Evolutionary conservation across 768 basidiomycete species (phyloP), one percentile per base, ranked within the genome.

Genomic region (Cytidiella melzeri): DNA sequence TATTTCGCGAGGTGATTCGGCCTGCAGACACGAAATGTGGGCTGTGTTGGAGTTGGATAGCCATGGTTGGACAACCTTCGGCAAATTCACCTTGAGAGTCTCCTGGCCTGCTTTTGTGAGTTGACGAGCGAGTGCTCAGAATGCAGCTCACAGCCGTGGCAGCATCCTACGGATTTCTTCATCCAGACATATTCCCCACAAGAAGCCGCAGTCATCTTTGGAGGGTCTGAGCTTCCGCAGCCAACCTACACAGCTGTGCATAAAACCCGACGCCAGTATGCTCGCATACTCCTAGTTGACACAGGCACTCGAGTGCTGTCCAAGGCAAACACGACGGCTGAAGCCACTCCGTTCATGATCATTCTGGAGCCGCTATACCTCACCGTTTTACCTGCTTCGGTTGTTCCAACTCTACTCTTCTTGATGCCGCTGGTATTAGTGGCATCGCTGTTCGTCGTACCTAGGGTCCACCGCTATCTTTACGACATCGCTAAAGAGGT

Each of bases 361-460:
- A 63, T 69, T 18, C 59, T 87, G 39, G 85, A 87, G 56, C 85
- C 80, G 23, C 63, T 80, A 1, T 71, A 76, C 47, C 57, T 80
- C n/a, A 81, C 79, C 13, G 62, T 81, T 20, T 61, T 87, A 24
- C 84, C 84, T 7, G 69, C 70, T 15, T 75, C 81, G 0, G 61
- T 83, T n/a, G 18, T 67, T 0, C 69, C 71, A 18, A 66, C 65
- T 10, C 21, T 67, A 6, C 48, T 44, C 23, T 54, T 66, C 36
- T 60, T 73, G 38, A 23, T 67, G 10, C 57, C 47, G 19, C 28
- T 73, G 26, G 49, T 65, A 39, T 28, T 55, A n/a, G 52, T 54
- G 23, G 62, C 70, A 3, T 55, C 42, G 19, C 49, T 53, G 13
- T 30, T 61, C 15, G 55, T 60, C 25, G 36, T 52, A 15, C 61